Base-by-base conservation (phyloP, 2,329 filamentous ascomycete genomes). In the Verticillium nonalfalfae region DNA sequence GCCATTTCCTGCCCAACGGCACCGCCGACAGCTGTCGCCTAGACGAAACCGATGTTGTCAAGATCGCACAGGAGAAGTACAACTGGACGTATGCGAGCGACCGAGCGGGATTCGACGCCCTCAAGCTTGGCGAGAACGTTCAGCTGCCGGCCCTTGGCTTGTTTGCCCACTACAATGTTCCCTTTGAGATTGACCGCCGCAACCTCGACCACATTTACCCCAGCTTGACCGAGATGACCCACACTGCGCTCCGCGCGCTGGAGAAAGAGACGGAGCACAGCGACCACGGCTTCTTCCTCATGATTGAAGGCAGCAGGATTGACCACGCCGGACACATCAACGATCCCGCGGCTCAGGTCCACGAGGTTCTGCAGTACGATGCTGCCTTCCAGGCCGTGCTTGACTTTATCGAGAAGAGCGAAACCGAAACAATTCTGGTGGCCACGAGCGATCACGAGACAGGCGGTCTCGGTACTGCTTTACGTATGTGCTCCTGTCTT, bases 231-330 rank as follows among this genome's bases (percentile, higher is more conserved):
- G 93, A 97, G 75, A 98, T 97, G 93, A 86, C 94, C 9, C 82
- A 84, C 67, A 91, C 91, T 15, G 94, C 95, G 1, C 80, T 99
- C 64, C 85, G 83, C 14, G 87, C 91, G 1, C 84, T 99, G 31
- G 89, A 90, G 64, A 86, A 87, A 62, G 95, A 93, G 0, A 97
- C 95, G 0, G 81, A 85, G 70, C 81, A 93, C 70, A 92, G 85
- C 64, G 92, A 98, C 52, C 87, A 96, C 75, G 95, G 95, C 4
- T 99, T 98, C 81, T 99, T 99, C 77, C 81, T 99, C 68, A 97
- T 99, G 94, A 96, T 99, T 64, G 95, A 99, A 75, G 95, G 93
- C 4, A 96, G 91, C 69, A 85, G 95, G 52, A 98, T 99, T 69
- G 95, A 99, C 70, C 95, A 99, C 72, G 94, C 95, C 4, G 95